Conservation (phyloP, 306 rosid species). For the Trichosanthes truncata region DNA sequence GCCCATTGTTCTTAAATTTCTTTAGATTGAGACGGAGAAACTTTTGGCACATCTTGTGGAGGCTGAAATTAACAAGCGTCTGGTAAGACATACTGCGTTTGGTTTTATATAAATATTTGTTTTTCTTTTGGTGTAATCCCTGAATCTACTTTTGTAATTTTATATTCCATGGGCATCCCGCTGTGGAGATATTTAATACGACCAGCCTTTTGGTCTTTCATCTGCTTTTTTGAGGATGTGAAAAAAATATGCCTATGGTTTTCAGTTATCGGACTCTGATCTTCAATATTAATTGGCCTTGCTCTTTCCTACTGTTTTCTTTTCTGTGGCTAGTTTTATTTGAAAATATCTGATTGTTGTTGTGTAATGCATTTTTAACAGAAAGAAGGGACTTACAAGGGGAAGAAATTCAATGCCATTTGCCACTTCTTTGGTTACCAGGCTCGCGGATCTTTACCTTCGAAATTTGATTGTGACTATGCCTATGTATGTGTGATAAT, state of each 20-base stretch:
- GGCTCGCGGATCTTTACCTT: slow-evolving; percentile 98
- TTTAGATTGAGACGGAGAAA: slow-evolving; percentile 96
- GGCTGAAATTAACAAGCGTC: slow-evolving; percentile 76
- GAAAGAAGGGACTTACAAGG: slow-evolving; percentile 96
- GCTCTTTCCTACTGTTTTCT: neutral
- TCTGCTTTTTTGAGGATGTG: neutral
- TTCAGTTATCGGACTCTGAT: neutral
- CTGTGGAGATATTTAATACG: neutral
- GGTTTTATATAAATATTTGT: neutral
- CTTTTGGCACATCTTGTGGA: slow-evolving; percentile 95
- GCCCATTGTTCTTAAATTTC: slow-evolving; percentile 7
- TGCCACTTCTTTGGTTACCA: slow-evolving; percentile 99
- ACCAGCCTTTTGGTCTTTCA: neutral
- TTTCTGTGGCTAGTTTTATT: neutral
- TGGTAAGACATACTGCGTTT: slow-evolving; percentile 32
- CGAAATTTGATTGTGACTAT: slow-evolving; percentile 94
- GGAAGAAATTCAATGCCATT: slow-evolving; percentile 93
- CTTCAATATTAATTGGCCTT: neutral
- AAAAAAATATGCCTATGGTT: neutral
- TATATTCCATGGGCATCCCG: neutral
- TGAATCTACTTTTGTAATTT: neutral
- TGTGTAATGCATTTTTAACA: slow-evolving; percentile 27
- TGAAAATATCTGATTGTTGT: neutral
- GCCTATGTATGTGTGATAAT: slow-evolving; percentile 64
- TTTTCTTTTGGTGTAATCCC: neutral